Base-by-base conservation (phyloP, 2,329 filamentous ascomycete species). In the Alternaria consortialis region DNA sequence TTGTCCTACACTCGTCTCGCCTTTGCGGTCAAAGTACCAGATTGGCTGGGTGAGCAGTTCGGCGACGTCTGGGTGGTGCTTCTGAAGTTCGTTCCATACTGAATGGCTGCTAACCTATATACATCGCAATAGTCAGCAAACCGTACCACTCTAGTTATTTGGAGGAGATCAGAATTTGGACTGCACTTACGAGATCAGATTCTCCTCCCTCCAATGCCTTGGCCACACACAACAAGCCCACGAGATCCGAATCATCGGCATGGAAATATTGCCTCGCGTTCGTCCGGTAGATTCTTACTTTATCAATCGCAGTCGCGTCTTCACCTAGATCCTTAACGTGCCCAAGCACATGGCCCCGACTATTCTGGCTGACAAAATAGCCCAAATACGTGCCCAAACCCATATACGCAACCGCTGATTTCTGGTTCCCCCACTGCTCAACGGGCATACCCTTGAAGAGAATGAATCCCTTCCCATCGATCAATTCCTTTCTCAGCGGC, bases 21-120 rank as follows among this genome's bases (percentile, higher is more conserved):
- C 93, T 82, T 97, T 97, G 56, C 93, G 90, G 79, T 97, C 93
- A 77, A 96, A 94, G 81, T 96, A 95, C 93, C 93, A 97, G 65
- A 93, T 87, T 0, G 93, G 92, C 75, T 89, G 81, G 1, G 91
- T 90, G 54, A 97, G 83, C 6, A 89, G 84, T 76, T 91, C 87
- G 0, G 92, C 90, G 1, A 96, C 90, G 71, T 94, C 92, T 0
- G 92, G 92, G 25, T 91, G 85, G 74, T 94, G 88, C 39, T 79
- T 79, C 75, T 93, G 91, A 36, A 97, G 84, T 37, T 85, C 85
- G 79, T 97, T 97, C 87, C 91, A 97, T 39, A 96, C 91, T 68
- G 89, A 82, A 77, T 97, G 93, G 17, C 89, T 86, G 62, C 88
- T 91, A 5, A 60, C 57, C 57, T 60, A 29, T 32, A 17, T 15